These are phyloP conservation scores for Ceratobasidium sp. DNA, from an alignment of 1,284 basidiomycete genomes.

Conservation along the genomic window DNA sequence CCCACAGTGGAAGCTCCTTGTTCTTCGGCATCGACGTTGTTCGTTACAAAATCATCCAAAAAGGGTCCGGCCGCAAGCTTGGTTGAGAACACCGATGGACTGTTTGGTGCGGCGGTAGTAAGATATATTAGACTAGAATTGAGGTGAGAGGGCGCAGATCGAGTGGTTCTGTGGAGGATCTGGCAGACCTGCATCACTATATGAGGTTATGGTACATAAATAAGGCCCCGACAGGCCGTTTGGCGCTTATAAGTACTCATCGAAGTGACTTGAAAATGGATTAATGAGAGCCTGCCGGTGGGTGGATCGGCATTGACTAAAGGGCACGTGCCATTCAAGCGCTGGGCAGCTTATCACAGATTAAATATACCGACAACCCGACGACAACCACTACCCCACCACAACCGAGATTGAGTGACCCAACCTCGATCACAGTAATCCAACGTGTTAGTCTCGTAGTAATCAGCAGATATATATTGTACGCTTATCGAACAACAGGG, in stretches of 20 bases:
- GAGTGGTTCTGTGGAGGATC: neutral
- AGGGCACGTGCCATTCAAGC: constrained; percentile 11
- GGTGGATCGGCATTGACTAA: constrained; percentile 9
- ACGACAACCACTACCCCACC: too few relatives aligned
- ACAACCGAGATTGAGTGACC: too few relatives aligned
- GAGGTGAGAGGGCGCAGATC: neutral
- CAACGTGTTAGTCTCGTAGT: too few relatives aligned
- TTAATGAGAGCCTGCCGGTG: constrained; percentile 4
- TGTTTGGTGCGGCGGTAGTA: constrained; percentile 38
- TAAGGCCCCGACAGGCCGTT: too few relatives aligned
- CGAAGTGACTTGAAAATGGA: neutral
- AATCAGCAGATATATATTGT: too few relatives aligned
- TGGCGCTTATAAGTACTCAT: too few relatives aligned
- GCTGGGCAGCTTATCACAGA: neutral
- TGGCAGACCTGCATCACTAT: constrained; percentile 27
- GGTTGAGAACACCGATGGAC: constrained; percentile 64
- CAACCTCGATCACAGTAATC: too few relatives aligned
- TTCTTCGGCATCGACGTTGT: constrained; percentile 59
- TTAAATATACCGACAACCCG: too few relatives aligned
- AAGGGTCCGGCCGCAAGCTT: constrained; percentile 80
- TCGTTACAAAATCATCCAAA: constrained; percentile 88
- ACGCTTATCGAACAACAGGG: too few relatives aligned
- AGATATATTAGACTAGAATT: neutral
- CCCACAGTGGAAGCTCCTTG: constrained; percentile 57
- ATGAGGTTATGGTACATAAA: too few relatives aligned